Conservation (phyloP, 148 eudicot species). For the Drosera capensis region DNA sequence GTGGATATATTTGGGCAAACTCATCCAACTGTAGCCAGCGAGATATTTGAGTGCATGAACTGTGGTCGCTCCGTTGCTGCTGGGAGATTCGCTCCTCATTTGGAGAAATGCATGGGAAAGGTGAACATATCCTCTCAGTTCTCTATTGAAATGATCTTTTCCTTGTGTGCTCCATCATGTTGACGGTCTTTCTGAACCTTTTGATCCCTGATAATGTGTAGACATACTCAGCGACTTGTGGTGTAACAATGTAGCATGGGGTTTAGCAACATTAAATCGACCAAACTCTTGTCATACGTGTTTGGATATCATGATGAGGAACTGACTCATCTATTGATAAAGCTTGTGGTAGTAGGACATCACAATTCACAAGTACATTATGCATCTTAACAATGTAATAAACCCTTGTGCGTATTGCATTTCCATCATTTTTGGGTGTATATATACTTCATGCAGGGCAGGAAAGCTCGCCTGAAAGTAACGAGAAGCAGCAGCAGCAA, state of each 20-base stretch:
- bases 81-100: conserved; percentile 94
- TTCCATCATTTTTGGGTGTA: not conserved
- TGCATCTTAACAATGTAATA: not conserved
- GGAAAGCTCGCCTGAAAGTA: conserved; percentile 81
- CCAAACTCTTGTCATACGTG: too few relatives aligned
- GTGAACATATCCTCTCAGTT: conserved; percentile 17
- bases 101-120: conserved; percentile 99
- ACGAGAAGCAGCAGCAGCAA: conserved; percentile 89
- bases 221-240: too few relatives aligned
- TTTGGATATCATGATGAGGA: not conserved
- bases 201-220: too few relatives aligned
- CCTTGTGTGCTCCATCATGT: not conserved
- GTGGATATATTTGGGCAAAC: conserved; percentile 96
- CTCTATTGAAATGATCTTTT: not conserved
- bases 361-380: not conserved
- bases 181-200: too few relatives aligned
- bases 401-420: not conserved
- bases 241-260: too few relatives aligned
- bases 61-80: conserved; percentile 79
- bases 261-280: too few relatives aligned
- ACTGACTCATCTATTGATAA: not conserved
- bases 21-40: conserved; percentile 81
- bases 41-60: conserved; percentile 86
- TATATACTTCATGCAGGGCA: conserved; percentile 40
- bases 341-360: not conserved